These are phyloP conservation scores for Pestalotiopsis sp. DNA, from an alignment of 2,329 filamentous ascomycete species.

Conservation along the genomic window DNA sequence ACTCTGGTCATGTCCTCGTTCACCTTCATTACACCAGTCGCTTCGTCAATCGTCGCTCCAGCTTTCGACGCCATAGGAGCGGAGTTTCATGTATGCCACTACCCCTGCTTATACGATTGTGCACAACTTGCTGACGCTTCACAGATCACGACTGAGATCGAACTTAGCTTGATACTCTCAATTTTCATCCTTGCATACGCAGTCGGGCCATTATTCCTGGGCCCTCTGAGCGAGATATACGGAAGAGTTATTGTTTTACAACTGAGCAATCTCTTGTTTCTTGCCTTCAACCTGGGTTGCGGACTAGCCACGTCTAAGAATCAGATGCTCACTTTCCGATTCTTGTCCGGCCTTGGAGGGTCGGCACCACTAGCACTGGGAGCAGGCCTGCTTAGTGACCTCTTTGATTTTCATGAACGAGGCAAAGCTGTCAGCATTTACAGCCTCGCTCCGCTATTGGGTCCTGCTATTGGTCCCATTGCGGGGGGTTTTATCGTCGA, in stretches of 20 bases:
- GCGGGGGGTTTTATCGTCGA: conserved; percentile 42
- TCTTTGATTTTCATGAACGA: conserved; percentile 39
- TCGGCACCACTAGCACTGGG: conserved; percentile 38
- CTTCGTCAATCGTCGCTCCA: not conserved
- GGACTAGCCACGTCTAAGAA: conserved; percentile 44
- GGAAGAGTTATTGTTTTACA: conserved; percentile 50
- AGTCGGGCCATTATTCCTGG: conserved; percentile 45
- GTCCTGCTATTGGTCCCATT: conserved; percentile 34
- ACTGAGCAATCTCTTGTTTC: conserved; percentile 44
- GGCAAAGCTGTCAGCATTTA: conserved; percentile 44
- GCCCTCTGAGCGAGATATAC: conserved; percentile 25
- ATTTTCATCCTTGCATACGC: conserved; percentile 50
- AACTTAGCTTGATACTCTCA: conserved; percentile 42
- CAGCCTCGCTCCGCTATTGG: conserved; percentile 35
- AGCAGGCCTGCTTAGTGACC: conserved; percentile 31
- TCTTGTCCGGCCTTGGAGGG: conserved; percentile 48
- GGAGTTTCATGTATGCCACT: not conserved
- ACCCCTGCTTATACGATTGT: not conserved
- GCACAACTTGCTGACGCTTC: not conserved
- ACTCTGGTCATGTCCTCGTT: not conserved
- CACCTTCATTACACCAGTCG: not conserved
- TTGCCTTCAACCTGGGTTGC: conserved; percentile 55
- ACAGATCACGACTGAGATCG: conserved; percentile 27
- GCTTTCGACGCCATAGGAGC: not conserved
- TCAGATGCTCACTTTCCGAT: conserved; percentile 51